These are phyloP conservation scores for Coniferiporia sulphurascens DNA, from an alignment of 1,284 basidiomycete genomes.

Conservation along the genomic window DNA sequence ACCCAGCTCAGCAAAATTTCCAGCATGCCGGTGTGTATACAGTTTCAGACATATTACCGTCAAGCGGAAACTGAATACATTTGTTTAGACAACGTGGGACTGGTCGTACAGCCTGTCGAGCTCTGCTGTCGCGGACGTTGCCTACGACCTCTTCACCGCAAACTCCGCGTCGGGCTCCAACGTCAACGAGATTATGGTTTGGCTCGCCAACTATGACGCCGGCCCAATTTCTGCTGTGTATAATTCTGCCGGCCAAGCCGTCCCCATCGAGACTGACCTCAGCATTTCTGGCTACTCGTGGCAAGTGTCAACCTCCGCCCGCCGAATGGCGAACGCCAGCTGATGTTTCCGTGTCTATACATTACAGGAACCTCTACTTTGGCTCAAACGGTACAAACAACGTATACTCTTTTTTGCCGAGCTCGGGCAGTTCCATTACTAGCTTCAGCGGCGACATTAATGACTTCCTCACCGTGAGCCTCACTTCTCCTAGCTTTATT, in stretches of 20 bases:
- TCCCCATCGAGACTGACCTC: constrained; percentile 41
- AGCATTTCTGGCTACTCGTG: constrained; percentile 48
- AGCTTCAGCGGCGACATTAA: constrained; percentile 54
- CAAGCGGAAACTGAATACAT: background rate
- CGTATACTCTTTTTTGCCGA: constrained; percentile 60
- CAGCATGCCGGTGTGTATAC: constrained; percentile 46
- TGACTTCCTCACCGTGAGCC: constrained; percentile 45
- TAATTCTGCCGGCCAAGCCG: constrained; percentile 41
- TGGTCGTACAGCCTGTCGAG: constrained; percentile 36
- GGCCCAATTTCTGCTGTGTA: constrained; percentile 52
- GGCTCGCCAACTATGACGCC: constrained; percentile 56
- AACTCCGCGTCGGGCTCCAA: constrained; percentile 43
- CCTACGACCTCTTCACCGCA: constrained; percentile 62
- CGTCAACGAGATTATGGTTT: constrained; percentile 62
- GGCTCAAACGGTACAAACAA: constrained; percentile 56
- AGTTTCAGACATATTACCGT: background rate
- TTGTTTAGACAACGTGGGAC: constrained; percentile 36
- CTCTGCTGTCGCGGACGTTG: constrained; percentile 45
- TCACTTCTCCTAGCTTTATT: background rate
- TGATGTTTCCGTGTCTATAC: background rate
- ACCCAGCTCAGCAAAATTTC: constrained; percentile 48
- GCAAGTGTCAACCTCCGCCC: constrained; percentile 25
- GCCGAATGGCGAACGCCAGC: background rate
- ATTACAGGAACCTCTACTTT: constrained; percentile 47
- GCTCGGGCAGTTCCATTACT: constrained; percentile 35